These are phyloP conservation scores for Imleria badia DNA, from an alignment of 768 basidiomycete genomes.

Conservation along the genomic window DNA sequence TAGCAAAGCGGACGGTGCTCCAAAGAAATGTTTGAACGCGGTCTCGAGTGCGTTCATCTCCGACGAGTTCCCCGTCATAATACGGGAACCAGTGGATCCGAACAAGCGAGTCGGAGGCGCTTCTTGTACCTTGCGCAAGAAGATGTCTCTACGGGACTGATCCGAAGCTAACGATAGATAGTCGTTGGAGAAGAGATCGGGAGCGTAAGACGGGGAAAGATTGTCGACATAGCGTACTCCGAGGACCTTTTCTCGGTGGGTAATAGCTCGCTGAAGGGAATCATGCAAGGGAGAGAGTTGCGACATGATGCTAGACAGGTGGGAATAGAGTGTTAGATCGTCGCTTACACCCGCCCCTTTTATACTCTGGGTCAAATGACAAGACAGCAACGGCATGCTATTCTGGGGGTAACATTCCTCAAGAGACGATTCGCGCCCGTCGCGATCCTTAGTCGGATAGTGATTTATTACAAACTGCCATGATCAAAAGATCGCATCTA, in stretches of 20 bases:
- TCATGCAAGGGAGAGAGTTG: constrained; percentile 7
- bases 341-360: neutral
- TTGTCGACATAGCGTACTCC: constrained; percentile 10
- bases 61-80: constrained; percentile 39
- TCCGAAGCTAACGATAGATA: constrained; percentile 48
- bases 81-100: constrained; percentile 51
- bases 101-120: constrained; percentile 27
- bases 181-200: constrained; percentile 50
- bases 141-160: constrained; percentile 27
- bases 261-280: constrained; percentile 13
- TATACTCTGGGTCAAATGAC: neutral
- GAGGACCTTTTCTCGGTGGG: constrained; percentile 4
- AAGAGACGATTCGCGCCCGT: neutral
- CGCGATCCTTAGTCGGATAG: neutral
- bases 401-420: neutral
- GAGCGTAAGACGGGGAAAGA: constrained; percentile 18
- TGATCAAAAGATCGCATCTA: neutral
- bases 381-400: neutral
- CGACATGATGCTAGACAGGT: constrained; percentile 4
- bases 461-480: neutral
- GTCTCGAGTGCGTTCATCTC: constrained; percentile 17
- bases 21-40: constrained; percentile 12
- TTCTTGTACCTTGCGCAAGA: constrained; percentile 32
- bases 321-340: neutral
- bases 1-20: constrained; percentile 43